Evolutionary conservation across 2,329 filamentous ascomycete species (phyloP).

Genomic region (Rutstroemia sp.): DNA sequence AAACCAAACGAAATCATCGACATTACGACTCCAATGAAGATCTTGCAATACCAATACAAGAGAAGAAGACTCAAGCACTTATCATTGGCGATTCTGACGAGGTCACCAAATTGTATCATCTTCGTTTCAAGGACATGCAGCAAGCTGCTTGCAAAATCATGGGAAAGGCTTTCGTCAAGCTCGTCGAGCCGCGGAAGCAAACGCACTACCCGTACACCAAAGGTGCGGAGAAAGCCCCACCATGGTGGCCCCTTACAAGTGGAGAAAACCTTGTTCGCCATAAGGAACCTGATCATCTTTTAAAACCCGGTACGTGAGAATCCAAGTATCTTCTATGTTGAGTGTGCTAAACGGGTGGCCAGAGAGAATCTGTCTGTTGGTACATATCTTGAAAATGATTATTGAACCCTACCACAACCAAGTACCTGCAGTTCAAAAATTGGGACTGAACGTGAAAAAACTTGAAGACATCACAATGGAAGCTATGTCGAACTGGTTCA

Average conservation of each 20-base stretch:
- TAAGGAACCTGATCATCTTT: conserved; percentile 67
- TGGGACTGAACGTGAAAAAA: conserved; percentile 40
- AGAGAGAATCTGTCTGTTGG: conserved; percentile 54
- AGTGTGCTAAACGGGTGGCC: not conserved
- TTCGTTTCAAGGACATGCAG: conserved; percentile 58
- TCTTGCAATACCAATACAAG: conserved; percentile 11
- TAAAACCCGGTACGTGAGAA: conserved; percentile 50
- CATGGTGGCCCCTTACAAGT: conserved; percentile 57
- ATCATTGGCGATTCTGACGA: conserved; percentile 46
- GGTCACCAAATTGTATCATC: conserved; percentile 53
- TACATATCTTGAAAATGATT: conserved; percentile 53
- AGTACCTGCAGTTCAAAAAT: conserved; percentile 41
- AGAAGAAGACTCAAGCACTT: conserved; percentile 30
- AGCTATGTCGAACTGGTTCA: conserved; percentile 50
- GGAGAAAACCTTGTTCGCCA: conserved; percentile 54
- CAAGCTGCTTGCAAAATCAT: conserved; percentile 66
- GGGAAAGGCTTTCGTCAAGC: conserved; percentile 69
- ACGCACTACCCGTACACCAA: conserved; percentile 65
- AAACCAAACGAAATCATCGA: conserved; percentile 18
- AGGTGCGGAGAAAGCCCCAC: conserved; percentile 53
- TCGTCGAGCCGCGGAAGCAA: conserved; percentile 71
- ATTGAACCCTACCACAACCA: conserved; percentile 31
- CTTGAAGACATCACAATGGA: conserved; percentile 53
- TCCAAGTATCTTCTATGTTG: not conserved
- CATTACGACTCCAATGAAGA: conserved; percentile 16